Percentiles rank a stretch among this genome's conserved stretches.
phyloP scores from a whole-genome alignment of 1,139 yeast species.

The Sugiyamaella xylanicola region DNA sequence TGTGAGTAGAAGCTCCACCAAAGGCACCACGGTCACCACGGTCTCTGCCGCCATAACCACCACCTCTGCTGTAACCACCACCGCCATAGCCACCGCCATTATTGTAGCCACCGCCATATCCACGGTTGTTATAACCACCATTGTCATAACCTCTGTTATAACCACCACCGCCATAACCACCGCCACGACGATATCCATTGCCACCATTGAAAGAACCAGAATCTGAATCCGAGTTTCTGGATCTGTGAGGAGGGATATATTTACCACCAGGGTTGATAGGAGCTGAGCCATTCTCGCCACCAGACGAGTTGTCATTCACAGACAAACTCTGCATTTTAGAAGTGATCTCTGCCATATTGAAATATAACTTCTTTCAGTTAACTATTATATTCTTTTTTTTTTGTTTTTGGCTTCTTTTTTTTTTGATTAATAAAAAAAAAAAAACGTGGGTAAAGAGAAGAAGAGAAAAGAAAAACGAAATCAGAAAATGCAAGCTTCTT shows the following conservation, averaged over 20 bases:
- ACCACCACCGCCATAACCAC: conserved; percentile 29
- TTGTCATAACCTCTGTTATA: conserved; percentile 37
- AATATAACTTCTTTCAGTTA: background rate
- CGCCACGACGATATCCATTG: conserved; percentile 29
- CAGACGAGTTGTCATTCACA: conserved; percentile 38
- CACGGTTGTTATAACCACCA: conserved; percentile 39
- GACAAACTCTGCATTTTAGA: conserved; percentile 50
- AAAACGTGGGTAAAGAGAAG: conserved; percentile 17
- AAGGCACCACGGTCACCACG: conserved; percentile 43
- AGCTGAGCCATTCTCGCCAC: conserved; percentile 34
- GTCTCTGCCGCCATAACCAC: conserved; percentile 38
- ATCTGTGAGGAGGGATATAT: conserved; percentile 73
- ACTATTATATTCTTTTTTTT: background rate
- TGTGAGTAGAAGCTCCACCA: conserved; percentile 36
- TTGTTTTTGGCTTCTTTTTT: conserved; percentile 6
- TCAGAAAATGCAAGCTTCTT: conserved; percentile 5
- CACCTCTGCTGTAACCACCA: conserved; percentile 25
- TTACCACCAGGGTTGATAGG: conserved; percentile 12
- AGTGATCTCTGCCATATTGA: conserved; percentile 49
- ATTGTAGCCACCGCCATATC: conserved; percentile 41
- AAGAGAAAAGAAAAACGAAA: conserved; percentile 9
- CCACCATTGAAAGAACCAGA: conserved; percentile 23
- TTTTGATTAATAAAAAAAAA: conserved; percentile 16
- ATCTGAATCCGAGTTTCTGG: conserved; percentile 28
- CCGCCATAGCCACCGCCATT: conserved; percentile 29